Evolutionary conservation across 805 yeast genomes (phyloP), one percentile per base, ranked within the genome.

Genomic region (Kodamaea restingae): DNA sequence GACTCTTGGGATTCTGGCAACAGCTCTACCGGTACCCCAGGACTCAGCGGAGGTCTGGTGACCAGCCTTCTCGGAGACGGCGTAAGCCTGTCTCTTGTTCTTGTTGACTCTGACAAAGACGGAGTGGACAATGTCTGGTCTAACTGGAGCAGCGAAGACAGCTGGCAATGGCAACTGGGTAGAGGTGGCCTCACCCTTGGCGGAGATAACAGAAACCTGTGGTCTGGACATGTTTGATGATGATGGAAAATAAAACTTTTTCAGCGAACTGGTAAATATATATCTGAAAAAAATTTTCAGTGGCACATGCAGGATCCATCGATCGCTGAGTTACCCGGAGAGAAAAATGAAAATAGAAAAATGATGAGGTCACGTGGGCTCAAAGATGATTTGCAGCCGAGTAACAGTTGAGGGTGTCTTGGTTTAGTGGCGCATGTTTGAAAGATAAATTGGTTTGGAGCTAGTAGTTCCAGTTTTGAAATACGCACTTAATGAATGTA

Each of bases 1-100:
- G 71, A 93, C 98, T 84, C 98, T 90, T 81, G 98, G 98, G 74
- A 93, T 91, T 83, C 98, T 91, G 78, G 98, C 98, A 69, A 93
- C 96, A 76, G 98, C 98, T 81, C 98, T 90, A 82, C 98, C 98
- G 63, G 98, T 93, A 88, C 98, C 98, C 98, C 98, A 93, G 54
- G 98, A 93, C 79, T 88, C 97, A 72, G 98, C 98, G 52, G 98
- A 91, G 76, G 97, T 90, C 80, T 93, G 98, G 84, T 88, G 95
- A 80, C 98, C 98, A 67, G 98, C 98, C 78, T 88, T 86, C 71
- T 82, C 88, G 62, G 98, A 84, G 62, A 93, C 98, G 71, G 99
- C 96, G 84, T 93, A 93, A 75, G 99, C 97, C 80, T 93, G 99
- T 78, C 99, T 88, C 88, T 91, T 91, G 96, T 93, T 93, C 93